A percentile compares a stretch with the other conserved stretches of the same genome.
Evolutionary conservation across 148 eudicot species (phyloP).

Genomic region (Amaranthus palmeri): DNA sequence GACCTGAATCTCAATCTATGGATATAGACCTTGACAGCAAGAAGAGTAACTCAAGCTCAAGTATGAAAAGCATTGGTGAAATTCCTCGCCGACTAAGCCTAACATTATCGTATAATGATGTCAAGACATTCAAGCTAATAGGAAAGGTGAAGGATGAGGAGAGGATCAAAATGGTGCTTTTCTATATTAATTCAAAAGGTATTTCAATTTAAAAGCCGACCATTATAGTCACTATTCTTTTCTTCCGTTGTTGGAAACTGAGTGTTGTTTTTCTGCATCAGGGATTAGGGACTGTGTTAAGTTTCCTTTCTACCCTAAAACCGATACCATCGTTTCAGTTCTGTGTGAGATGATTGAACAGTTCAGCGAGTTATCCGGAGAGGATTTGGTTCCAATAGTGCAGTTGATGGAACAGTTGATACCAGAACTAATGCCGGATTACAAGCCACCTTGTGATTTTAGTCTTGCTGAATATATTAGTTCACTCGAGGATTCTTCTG

Average conservation of each 20-base stretch:
- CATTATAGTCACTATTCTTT: neutral
- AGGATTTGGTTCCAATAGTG: slow-evolving; percentile 47
- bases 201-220: too few relatives aligned
- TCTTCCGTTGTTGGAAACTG: neutral
- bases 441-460: slow-evolving; percentile 33
- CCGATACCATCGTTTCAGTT: slow-evolving; percentile 53
- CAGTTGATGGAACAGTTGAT: slow-evolving; percentile 60
- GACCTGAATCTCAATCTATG: slow-evolving; percentile 39
- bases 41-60: slow-evolving; percentile 26
- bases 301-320: slow-evolving; percentile 45
- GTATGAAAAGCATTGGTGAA: slow-evolving; percentile 33
- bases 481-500: slow-evolving; percentile 14
- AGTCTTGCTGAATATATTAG: slow-evolving; percentile 10
- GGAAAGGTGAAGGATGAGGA: slow-evolving; percentile 42
- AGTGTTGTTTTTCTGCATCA: slow-evolving; percentile 23
- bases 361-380: slow-evolving; percentile 38
- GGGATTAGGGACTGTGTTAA: slow-evolving; percentile 49
- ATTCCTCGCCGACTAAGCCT: slow-evolving; percentile 27
- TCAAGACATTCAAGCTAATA: slow-evolving; percentile 41
- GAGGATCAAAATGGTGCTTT: too few relatives aligned
- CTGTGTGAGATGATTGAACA: slow-evolving; percentile 72
- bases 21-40: slow-evolving; percentile 44
- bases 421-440: slow-evolving; percentile 31
- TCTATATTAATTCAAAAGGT: too few relatives aligned
- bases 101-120: slow-evolving; percentile 35